These are phyloP conservation scores for Trichosanthes truncata DNA, from an alignment of 306 rosid genomes.

Conservation along the genomic window DNA sequence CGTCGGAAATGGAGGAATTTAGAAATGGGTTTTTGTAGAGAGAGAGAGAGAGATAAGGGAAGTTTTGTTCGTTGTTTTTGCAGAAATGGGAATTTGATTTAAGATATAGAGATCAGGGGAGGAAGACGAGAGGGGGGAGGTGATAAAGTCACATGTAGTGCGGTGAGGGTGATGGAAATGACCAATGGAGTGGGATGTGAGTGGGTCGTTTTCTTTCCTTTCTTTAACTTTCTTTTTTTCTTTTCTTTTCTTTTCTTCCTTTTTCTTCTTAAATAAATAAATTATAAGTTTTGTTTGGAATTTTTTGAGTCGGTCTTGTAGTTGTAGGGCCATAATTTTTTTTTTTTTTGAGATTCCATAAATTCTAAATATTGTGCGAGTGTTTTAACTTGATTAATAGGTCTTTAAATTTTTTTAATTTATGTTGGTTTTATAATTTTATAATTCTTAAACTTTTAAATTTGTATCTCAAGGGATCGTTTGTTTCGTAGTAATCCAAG, in stretches of 20 bases:
- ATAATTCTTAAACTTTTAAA: too few species aligned
- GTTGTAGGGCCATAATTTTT: too few species aligned
- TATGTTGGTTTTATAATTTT: too few species aligned
- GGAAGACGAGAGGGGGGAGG: not conserved
- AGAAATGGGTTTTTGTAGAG: not conserved
- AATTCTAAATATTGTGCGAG: too few species aligned
- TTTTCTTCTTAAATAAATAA: too few species aligned
- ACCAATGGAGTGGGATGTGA: not conserved
- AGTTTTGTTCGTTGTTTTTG: not conserved
- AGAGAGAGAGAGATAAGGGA: constrained; percentile 17
- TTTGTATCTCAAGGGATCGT: too few species aligned
- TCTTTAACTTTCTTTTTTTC: not conserved
- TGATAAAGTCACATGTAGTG: not conserved
- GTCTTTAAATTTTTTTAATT: too few species aligned
- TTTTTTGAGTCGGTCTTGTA: too few species aligned
- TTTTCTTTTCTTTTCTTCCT: too few species aligned
- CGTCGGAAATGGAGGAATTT: not conserved
- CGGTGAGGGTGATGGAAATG: not conserved
- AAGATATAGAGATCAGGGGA: not conserved
- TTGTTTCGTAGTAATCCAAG: too few species aligned
- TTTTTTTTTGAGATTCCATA: too few species aligned
- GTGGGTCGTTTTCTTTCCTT: not conserved
- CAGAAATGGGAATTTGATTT: not conserved
- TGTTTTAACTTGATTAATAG: too few species aligned
- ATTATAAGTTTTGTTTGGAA: not conserved